Evolutionary conservation across 352 stramenopile species (phyloP), one percentile per base, ranked within the genome.

Genomic region (Phytopythium ostracodes): DNA sequence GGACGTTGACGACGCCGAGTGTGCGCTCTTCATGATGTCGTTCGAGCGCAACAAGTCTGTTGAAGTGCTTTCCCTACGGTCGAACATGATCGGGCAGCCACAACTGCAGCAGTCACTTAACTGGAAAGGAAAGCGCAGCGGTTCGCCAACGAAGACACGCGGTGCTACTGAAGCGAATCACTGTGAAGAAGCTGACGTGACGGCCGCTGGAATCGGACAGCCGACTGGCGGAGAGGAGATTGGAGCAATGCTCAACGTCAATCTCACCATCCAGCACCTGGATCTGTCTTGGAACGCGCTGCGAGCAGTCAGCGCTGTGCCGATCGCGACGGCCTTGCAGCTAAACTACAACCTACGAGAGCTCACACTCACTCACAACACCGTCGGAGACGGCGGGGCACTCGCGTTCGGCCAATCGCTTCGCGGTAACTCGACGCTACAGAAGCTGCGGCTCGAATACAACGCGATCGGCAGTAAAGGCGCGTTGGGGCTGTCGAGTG

Each of bases 261-360:
- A 97, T 60, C 42, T 85, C 2, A 87, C 71, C 2, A 77, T 97
- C 18, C 68, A 73, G 42, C 64, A 80, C 7, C 66, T 97, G 4
- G 83, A 95, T 63, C 43, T 97, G n/a, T 89, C 81, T 29, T 97
- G 89, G 89, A 97, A 96, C 60, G 74, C 83, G 47, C 64, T 97
- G 7, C 80, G 77, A 10, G 65, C 78, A 31, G 60, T 50, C 25
- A 80, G 70, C 22, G 60, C 47, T 7, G 46, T 63, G 2, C 76
- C 76, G n/a, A 87, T 92, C 6, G 77, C 73, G 3, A 67, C 66
- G 9, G 71, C 83, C 5, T 51, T 92, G 2, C 60, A 81, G 49
- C 70, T 87, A 36, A 92, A 92, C 29, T 87, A 82, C 59, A 84
- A 87, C 31, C 61, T 92, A 2, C 64, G 67, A 47, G 75, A 88